Conservation (phyloP, 495 filamentous ascomycete species). For the Penicillium maclennaniae region DNA sequence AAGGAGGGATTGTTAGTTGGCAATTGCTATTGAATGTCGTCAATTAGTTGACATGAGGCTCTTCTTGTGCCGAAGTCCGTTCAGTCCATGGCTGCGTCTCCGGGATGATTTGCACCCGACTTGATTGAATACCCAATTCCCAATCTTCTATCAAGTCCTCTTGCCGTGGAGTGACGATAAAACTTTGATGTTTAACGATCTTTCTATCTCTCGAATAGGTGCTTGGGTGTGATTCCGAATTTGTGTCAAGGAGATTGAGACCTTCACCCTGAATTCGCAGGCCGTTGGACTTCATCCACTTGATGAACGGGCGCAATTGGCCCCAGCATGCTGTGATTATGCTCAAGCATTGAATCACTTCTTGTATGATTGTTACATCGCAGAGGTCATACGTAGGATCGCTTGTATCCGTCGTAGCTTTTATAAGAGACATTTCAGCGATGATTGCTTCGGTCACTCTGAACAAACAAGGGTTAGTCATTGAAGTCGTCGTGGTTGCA, state of each 20-base stretch:
- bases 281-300: conserved; percentile 20
- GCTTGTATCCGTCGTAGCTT: not conserved
- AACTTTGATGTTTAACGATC: not conserved
- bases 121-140: conserved; percentile 25
- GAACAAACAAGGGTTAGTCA: conserved; percentile 1
- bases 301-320: conserved; percentile 28
- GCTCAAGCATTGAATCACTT: conserved; percentile 19
- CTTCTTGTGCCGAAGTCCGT: too few relatives aligned
- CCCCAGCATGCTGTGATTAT: conserved; percentile 29
- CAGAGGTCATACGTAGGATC: conserved; percentile 25
- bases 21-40: too few relatives aligned
- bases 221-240: conserved; percentile 4
- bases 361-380: conserved; percentile 15
- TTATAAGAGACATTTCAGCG: conserved; percentile 13
- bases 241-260: not conserved
- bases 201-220: not conserved
- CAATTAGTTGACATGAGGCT: too few relatives aligned
- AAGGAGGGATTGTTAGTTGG: too few relatives aligned
- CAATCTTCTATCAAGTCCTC: conserved; percentile 18
- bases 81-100: not conserved
- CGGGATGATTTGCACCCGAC: conserved; percentile 17
- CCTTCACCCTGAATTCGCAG: too few relatives aligned
- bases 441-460: conserved; percentile 21
- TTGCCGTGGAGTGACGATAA: conserved; percentile 3
- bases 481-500: too few relatives aligned